Evolutionary conservation across 495 filamentous ascomycete genomes (phyloP).

Genomic region (Tuber calosporum): DNA sequence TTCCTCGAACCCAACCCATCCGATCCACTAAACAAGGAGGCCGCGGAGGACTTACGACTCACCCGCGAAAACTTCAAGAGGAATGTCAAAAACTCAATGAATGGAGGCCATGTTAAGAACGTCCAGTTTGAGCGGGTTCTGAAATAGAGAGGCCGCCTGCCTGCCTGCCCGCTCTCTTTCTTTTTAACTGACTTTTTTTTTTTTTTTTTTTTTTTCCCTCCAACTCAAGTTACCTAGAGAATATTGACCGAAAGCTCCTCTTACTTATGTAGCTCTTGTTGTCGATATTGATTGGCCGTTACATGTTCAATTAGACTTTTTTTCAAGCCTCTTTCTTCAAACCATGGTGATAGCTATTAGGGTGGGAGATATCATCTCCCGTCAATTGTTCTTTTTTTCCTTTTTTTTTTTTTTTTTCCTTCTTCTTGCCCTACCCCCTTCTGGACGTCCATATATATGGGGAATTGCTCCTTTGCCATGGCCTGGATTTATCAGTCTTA

Average conservation of each 20-base stretch:
- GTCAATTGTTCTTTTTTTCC: constrained; percentile 15
- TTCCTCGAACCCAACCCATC: constrained; percentile 96
- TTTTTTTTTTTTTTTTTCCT: constrained; percentile 35
- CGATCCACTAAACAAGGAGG: constrained; percentile 97
- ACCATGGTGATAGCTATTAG: neutral
- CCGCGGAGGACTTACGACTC: constrained; percentile 78
- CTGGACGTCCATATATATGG: neutral
- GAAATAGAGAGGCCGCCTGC: constrained; percentile 38
- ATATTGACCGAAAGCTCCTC: neutral
- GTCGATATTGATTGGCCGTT: constrained; percentile 12
- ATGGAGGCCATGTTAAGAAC: constrained; percentile 67
- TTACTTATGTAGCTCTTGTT: neutral
- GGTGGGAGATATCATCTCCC: constrained; percentile 10
- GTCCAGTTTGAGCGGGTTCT: constrained; percentile 69
- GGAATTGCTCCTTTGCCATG: neutral
- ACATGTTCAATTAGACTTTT: constrained; percentile 34
- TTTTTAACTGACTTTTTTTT: constrained; percentile 18
- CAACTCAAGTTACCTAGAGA: constrained; percentile 3
- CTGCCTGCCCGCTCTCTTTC: constrained; percentile 21
- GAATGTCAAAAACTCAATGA: constrained; percentile 78
- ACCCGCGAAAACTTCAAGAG: constrained; percentile 83
- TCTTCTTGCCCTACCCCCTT: constrained; percentile 30
- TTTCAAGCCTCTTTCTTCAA: constrained; percentile 33
- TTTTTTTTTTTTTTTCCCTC: neutral
- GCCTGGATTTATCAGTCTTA: neutral